Conservation (phyloP, 345 rosid genomes). For the Mangifera indica region DNA sequence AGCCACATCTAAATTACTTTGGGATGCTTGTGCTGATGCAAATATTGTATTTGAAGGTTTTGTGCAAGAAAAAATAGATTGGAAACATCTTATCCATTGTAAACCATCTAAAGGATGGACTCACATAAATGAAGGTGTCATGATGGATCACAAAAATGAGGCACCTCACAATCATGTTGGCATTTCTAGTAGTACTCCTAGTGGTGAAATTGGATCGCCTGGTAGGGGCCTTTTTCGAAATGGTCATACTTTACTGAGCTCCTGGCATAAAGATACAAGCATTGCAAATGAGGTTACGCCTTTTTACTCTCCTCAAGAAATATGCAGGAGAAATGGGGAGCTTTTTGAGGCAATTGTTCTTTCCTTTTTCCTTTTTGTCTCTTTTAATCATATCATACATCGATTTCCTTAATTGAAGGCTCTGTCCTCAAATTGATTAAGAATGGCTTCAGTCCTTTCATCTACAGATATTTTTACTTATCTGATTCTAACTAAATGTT, state of each 20-base stretch:
- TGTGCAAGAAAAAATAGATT: constrained; percentile 51
- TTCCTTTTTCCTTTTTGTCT: constrained; percentile 1
- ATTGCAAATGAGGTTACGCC: constrained; percentile 40
- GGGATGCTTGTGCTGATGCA: constrained; percentile 70
- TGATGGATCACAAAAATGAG: constrained; percentile 32
- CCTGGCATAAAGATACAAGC: constrained; percentile 49
- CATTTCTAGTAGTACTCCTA: constrained; percentile 27
- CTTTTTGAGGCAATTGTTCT: constrained; percentile 67
- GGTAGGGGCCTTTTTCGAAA: constrained; percentile 38
- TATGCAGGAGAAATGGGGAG: constrained; percentile 79
- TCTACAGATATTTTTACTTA: constrained; percentile 13
- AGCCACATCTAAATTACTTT: constrained; percentile 42
- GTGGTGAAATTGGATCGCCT: constrained; percentile 37
- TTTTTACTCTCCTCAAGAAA: constrained; percentile 64
- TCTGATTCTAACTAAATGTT: constrained; percentile 17
- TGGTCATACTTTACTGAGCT: constrained; percentile 39
- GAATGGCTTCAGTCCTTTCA: neutral
- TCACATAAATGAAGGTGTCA: constrained; percentile 41
- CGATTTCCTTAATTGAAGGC: constrained; percentile 19
- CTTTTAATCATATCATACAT: constrained; percentile 19
- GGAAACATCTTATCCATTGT: constrained; percentile 38
- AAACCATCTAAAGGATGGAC: constrained; percentile 56
- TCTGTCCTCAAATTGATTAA: constrained; percentile 10
- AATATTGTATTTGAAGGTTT: constrained; percentile 57
- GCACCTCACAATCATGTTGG: constrained; percentile 36